A percentile compares a stretch with the other conserved stretches of the same genome.
phyloP scores from a whole-genome alignment of 805 yeast species.

The Zygosaccharomyces lentus region DNA sequence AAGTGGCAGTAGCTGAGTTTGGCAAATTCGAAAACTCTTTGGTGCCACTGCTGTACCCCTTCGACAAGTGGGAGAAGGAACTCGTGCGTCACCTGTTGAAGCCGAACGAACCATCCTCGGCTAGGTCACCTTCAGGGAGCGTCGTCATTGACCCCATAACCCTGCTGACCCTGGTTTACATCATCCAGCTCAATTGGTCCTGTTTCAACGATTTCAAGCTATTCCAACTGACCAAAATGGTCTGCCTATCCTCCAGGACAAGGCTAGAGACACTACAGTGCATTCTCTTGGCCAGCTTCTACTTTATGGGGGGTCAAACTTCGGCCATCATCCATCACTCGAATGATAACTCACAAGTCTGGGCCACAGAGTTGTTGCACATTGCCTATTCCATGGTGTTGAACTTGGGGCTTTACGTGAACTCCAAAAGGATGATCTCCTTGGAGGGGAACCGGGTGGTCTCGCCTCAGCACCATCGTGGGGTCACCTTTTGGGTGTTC shows the following conservation, averaged over 20 bases:
- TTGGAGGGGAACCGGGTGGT: slow-evolving; percentile 3
- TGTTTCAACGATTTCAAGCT: slow-evolving; percentile 28
- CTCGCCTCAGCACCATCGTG: slow-evolving; percentile 10
- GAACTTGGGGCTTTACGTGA: slow-evolving; percentile 24
- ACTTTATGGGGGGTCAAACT: slow-evolving; percentile 25
- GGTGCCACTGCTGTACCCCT: slow-evolving; percentile 26
- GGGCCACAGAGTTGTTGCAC: slow-evolving; percentile 23
- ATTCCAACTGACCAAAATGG: slow-evolving; percentile 25
- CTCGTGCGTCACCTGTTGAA: slow-evolving; percentile 7
- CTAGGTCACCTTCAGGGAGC: neutral
- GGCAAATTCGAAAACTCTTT: slow-evolving; percentile 21
- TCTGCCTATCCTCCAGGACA: slow-evolving; percentile 17
- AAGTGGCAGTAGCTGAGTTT: slow-evolving; percentile 15
- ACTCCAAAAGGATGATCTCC: slow-evolving; percentile 22
- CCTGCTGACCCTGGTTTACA: slow-evolving; percentile 20
- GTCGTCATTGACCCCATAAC: slow-evolving; percentile 13
- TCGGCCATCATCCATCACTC: slow-evolving; percentile 9
- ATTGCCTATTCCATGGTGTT: slow-evolving; percentile 18
- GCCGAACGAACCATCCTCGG: neutral
- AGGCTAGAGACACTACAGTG: slow-evolving; percentile 22
- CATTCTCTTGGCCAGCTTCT: slow-evolving; percentile 23
- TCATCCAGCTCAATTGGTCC: slow-evolving; percentile 31
- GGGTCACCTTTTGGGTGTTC: slow-evolving; percentile 28
- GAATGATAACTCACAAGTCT: slow-evolving; percentile 5
- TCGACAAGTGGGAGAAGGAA: slow-evolving; percentile 13